phyloP scores from a whole-genome alignment of 352 stramenopile species.

The Aphanomyces invadans region DNA sequence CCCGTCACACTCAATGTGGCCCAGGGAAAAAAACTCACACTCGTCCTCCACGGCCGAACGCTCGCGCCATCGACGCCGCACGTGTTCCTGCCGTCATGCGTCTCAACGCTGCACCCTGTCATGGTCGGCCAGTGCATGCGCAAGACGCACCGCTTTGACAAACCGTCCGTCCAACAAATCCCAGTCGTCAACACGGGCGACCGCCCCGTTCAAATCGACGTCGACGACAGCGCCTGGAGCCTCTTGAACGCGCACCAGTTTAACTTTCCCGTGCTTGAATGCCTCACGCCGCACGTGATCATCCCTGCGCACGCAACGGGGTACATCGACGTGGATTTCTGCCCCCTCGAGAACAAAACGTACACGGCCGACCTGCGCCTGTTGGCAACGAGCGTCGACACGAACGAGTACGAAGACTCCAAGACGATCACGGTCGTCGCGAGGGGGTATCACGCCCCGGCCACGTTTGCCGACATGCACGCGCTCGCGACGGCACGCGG shows the following conservation, averaged over 20 bases:
- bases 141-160: conserved; percentile 10
- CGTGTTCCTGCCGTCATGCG: conserved; percentile 49
- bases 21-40: conserved; percentile 84
- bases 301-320: conserved; percentile 50
- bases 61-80: conserved; percentile 53
- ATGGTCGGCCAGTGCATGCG: conserved; percentile 57
- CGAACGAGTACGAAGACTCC: conserved; percentile 47
- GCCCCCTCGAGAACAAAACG: conserved; percentile 49
- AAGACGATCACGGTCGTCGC: conserved; percentile 54
- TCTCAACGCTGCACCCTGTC: conserved; percentile 58
- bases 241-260: conserved; percentile 48
- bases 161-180: conserved; percentile 59
- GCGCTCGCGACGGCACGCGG: background rate
- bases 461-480: conserved; percentile 35
- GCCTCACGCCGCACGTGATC: conserved; percentile 44
- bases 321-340: conserved; percentile 71
- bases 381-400: conserved; percentile 55
- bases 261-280: conserved; percentile 49
- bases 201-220: conserved; percentile 53
- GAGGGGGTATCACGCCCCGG: conserved; percentile 41
- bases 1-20: conserved; percentile 80
- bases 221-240: conserved; percentile 45
- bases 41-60: conserved; percentile 79
- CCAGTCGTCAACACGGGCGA: conserved; percentile 71
- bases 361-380: conserved; percentile 49